These are phyloP conservation scores for Sodiomyces alkalinus DNA, from an alignment of 2,329 filamentous ascomycete species.

Conservation along the genomic window DNA sequence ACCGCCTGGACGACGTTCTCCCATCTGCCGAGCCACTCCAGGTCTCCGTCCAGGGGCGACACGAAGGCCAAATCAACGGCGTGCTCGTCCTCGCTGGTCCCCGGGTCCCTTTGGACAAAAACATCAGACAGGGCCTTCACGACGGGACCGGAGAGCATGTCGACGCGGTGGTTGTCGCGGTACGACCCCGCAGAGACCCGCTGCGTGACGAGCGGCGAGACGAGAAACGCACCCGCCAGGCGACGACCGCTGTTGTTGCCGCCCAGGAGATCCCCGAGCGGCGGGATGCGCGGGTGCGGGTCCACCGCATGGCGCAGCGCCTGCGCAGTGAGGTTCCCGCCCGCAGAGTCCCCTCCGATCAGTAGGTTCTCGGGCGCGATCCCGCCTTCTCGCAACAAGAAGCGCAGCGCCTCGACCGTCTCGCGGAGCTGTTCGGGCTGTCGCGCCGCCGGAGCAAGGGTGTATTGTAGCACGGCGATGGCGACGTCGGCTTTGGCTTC, in stretches of 20 bases:
- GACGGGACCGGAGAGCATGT: conserved; percentile 22
- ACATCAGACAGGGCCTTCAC: conserved; percentile 3
- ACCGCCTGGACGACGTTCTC: conserved; percentile 9
- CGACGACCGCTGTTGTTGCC: conserved; percentile 11
- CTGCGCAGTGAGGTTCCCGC: conserved; percentile 18
- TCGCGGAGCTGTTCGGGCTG: conserved; percentile 6
- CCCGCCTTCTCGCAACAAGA: conserved; percentile 15
- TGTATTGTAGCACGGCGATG: conserved; percentile 7
- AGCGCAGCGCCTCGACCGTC: conserved; percentile 13
- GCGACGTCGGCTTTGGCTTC: conserved; percentile 5
- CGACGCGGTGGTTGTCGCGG: conserved; percentile 13
- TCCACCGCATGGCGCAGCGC: conserved; percentile 17
- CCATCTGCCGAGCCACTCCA: conserved; percentile 14
- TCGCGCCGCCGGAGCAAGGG: conserved; percentile 5
- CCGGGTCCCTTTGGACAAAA: conserved; percentile 5
- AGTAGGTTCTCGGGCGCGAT: conserved; percentile 15
- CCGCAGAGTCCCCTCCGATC: conserved; percentile 22
- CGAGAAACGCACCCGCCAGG: conserved; percentile 16
- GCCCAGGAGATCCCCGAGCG: too few relatives aligned
- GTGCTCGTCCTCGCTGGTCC: conserved; percentile 4
- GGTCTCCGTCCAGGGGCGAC: conserved; percentile 14
- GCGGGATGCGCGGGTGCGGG: conserved; percentile 11
- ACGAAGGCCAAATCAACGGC: conserved; percentile 12
- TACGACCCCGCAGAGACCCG: conserved; percentile 10
- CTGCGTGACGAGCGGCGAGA: conserved; percentile 17